Conservation (phyloP, 306 rosid species). For the Vigna radiata region DNA sequence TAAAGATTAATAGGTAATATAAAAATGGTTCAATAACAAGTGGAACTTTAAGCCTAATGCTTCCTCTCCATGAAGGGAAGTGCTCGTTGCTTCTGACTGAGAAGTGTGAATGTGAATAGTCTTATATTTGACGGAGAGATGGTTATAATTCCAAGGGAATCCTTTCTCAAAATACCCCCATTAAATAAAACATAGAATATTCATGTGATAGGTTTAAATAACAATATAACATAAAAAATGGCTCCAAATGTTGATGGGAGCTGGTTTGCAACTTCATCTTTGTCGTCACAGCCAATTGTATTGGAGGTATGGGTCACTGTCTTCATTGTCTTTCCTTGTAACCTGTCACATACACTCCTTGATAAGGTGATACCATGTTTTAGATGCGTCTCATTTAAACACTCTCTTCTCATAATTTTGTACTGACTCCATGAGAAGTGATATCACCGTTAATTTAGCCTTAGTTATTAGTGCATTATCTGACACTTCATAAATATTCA, state of each 20-base stretch:
- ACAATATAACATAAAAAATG: background rate
- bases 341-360: background rate
- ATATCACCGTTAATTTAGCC: background rate
- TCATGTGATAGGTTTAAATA: background rate
- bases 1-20: no score
- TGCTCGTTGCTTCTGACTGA: no score
- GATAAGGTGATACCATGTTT: constrained; percentile 17
- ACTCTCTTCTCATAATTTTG: constrained; percentile 11
- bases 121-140: no score
- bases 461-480: background rate
- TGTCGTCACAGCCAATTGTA: constrained; percentile 13
- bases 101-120: no score
- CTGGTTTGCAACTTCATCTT: background rate
- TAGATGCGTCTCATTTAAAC: background rate
- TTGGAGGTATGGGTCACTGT: background rate
- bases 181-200: background rate
- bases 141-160: no score
- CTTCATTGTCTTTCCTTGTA: background rate
- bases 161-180: no score
- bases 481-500: no score
- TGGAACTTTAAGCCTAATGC: no score
- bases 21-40: no score
- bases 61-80: no score
- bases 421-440: background rate
- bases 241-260: background rate